Conservation (phyloP, 768 basidiomycete species). For the Termitomyces sp. region DNA sequence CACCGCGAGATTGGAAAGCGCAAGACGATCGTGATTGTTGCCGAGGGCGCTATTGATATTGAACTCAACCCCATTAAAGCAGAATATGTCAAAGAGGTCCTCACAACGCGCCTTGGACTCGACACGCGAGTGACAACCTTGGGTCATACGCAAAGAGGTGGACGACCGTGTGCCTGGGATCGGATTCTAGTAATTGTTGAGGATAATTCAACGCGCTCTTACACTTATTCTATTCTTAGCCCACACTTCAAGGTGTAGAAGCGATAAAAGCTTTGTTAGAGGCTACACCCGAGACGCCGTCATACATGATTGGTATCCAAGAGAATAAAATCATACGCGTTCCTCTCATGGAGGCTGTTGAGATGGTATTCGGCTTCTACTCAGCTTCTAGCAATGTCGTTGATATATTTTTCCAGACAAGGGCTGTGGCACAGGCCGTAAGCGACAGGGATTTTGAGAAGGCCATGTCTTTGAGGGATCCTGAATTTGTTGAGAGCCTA, state of each 20-base stretch:
- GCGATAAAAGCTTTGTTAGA: conserved; percentile 87
- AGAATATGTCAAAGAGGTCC: conserved; percentile 86
- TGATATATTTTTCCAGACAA: conserved; percentile 53
- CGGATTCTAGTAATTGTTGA: conserved; percentile 69
- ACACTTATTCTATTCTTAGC: conserved; percentile 41
- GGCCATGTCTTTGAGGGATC: conserved; percentile 86
- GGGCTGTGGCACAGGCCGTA: conserved; percentile 80
- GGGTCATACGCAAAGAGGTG: conserved; percentile 96
- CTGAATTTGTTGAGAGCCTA: conserved; percentile 85
- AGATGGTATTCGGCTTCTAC: conserved; percentile 48
- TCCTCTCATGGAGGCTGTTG: conserved; percentile 90
- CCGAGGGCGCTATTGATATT: conserved; percentile 91
- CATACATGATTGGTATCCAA: conserved; percentile 94
- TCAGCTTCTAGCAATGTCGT: not conserved
- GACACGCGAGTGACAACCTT: conserved; percentile 97
- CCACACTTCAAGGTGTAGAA: conserved; percentile 91
- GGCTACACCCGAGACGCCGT: conserved; percentile 87
- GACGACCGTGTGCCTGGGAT: conserved; percentile 89
- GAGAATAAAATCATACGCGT: conserved; percentile 95
- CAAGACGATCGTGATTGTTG: conserved; percentile 97
- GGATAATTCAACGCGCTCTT: not conserved
- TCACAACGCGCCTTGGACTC: conserved; percentile 81
- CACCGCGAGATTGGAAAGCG: conserved; percentile 92
- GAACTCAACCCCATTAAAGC: conserved; percentile 87
- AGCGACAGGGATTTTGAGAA: conserved; percentile 77